Conservation (phyloP, 2,329 filamentous ascomycete species). For the Phialophora macrospora region DNA sequence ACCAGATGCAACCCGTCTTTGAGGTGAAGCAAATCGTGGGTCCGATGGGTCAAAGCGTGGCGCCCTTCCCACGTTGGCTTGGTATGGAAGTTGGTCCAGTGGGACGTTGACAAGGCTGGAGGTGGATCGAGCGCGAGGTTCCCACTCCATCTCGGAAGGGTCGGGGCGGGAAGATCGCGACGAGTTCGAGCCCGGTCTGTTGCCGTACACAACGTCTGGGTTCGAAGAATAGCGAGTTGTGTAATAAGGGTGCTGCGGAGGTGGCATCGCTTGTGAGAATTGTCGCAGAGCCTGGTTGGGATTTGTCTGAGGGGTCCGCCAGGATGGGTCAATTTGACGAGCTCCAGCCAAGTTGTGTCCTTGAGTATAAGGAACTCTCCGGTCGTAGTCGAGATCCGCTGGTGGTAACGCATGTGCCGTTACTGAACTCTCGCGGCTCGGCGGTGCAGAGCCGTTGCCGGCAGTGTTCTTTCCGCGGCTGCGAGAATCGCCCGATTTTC, state of each 20-base stretch:
- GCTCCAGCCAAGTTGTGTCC: constrained; percentile 47
- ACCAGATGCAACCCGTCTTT: constrained; percentile 53
- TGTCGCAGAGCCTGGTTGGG: constrained; percentile 49
- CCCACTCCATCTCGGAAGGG: constrained; percentile 57
- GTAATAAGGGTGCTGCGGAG: constrained; percentile 41
- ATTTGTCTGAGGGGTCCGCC: constrained; percentile 52
- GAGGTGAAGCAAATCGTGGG: constrained; percentile 41
- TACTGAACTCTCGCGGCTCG: constrained; percentile 33
- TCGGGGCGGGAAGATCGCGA: constrained; percentile 48
- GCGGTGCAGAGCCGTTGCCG: constrained; percentile 25
- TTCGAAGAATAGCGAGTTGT: constrained; percentile 41
- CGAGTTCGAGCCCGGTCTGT: constrained; percentile 43
- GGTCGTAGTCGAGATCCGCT: constrained; percentile 45
- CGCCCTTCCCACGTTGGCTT: constrained; percentile 42
- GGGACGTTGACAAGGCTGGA: constrained; percentile 44
- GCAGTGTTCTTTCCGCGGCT: constrained; percentile 33
- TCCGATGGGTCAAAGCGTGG: constrained; percentile 43
- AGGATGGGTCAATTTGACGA: constrained; percentile 44
- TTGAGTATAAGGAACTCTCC: constrained; percentile 55
- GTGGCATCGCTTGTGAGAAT: constrained; percentile 34
- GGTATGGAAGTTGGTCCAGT: constrained; percentile 42
- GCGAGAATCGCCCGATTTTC: constrained; percentile 31
- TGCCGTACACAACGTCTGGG: constrained; percentile 45
- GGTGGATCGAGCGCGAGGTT: constrained; percentile 48
- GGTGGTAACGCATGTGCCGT: constrained; percentile 29